These are phyloP conservation scores for Arctium minus DNA, from an alignment of 129 eudicot species.

Conservation along the genomic window DNA sequence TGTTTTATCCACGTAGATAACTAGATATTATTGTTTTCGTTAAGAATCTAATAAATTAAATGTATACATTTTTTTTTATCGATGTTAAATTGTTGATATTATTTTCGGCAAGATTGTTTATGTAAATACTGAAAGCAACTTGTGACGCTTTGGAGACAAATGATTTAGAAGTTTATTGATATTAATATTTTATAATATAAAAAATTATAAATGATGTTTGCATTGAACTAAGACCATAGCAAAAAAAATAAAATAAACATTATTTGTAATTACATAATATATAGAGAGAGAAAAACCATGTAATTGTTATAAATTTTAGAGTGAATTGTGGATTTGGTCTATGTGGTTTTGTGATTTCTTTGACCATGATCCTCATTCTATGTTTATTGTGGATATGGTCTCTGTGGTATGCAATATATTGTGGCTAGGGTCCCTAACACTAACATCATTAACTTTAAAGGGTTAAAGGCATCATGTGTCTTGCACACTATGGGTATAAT, in stretches of 20 bases:
- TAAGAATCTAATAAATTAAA: background rate
- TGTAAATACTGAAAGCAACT: background rate
- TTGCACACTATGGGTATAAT: too few relatives aligned
- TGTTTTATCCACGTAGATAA: constrained; percentile 37
- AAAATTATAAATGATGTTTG: background rate
- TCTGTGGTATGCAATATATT: too few relatives aligned
- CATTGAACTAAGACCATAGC: background rate
- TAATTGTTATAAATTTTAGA: too few relatives aligned
- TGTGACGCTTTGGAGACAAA: background rate
- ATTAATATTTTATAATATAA: background rate
- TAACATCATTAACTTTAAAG: too few relatives aligned
- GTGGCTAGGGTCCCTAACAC: too few relatives aligned
- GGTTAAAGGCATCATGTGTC: too few relatives aligned
- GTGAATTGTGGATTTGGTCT: too few relatives aligned
- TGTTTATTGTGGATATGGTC: too few relatives aligned
- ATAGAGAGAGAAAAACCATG: too few relatives aligned
- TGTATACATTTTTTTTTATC: background rate
- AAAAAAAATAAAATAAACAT: background rate
- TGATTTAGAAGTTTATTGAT: background rate
- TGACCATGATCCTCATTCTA: too few relatives aligned
- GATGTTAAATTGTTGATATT: constrained; percentile 3
- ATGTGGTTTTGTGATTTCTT: too few relatives aligned
- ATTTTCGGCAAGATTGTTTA: background rate
- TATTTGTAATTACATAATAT: too few relatives aligned
- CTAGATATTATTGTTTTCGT: background rate